Conservation (phyloP, 495 filamentous ascomycete species). For the Astrocystis sublimbata region DNA sequence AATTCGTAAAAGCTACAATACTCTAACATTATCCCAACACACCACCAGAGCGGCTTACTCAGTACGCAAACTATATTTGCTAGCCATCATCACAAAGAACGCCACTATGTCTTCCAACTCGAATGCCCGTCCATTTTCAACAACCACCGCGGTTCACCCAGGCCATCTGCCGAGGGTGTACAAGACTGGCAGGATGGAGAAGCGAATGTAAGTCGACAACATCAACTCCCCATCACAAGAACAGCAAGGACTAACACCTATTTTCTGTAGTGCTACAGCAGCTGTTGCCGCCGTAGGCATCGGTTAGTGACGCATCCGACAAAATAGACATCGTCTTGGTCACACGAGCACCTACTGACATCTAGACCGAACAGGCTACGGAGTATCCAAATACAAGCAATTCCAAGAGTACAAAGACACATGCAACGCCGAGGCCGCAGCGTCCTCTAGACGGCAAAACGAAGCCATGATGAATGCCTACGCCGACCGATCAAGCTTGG, state of each 20-base stretch:
- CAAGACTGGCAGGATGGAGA: constrained; percentile 32
- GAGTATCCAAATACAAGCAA: constrained; percentile 37
- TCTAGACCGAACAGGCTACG: constrained; percentile 33
- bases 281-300: constrained; percentile 42
- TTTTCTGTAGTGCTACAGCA: constrained; percentile 36
- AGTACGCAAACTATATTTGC: not conserved
- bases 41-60: not conserved
- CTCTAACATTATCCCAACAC: not conserved
- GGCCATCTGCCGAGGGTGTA: constrained; percentile 43
- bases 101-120: constrained; percentile 31
- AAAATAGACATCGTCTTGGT: not conserved
- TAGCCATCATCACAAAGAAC: not conserved
- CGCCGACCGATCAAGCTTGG: constrained; percentile 57
- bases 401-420: constrained; percentile 21
- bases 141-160: constrained; percentile 46
- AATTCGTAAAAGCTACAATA: not conserved
- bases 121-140: constrained; percentile 37
- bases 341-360: not conserved
- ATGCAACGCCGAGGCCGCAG: constrained; percentile 22
- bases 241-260: constrained; percentile 9
- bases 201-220: constrained; percentile 36
- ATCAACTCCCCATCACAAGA: no score
- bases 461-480: constrained; percentile 54
- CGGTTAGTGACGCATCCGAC: constrained; percentile 21
- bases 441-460: constrained; percentile 24